Evolutionary conservation across 2,329 filamentous ascomycete genomes (phyloP).

Genomic region (Neonectria punicea): DNA sequence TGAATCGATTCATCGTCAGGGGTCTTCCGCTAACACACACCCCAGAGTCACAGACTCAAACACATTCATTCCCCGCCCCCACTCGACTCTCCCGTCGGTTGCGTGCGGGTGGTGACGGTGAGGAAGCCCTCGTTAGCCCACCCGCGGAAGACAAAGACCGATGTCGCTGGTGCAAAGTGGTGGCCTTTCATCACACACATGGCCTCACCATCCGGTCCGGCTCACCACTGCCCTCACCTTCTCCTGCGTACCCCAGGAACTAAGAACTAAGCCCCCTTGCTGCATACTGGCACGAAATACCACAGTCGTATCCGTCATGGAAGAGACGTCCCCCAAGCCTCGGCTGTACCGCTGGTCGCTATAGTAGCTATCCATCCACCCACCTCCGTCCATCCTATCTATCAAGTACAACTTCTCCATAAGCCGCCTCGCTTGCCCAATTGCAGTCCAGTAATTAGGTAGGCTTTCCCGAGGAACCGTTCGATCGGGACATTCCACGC

Average conservation of each 20-base stretch:
- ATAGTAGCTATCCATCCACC: not conserved
- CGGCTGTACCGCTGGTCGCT: not conserved
- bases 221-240: constrained; percentile 3
- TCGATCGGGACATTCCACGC: constrained; percentile 24
- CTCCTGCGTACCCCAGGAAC: not conserved
- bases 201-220: constrained; percentile 6
- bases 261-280: not conserved
- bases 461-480: constrained; percentile 21
- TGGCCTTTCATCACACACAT: not conserved
- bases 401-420: not conserved
- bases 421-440: constrained; percentile 1
- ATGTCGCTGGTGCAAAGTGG: constrained; percentile 7
- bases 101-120: constrained; percentile 1
- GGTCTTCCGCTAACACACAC: not conserved
- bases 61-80: constrained; percentile 17
- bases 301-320: not conserved
- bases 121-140: constrained; percentile 12
- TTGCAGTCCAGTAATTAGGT: constrained; percentile 10
- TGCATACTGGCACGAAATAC: constrained; percentile 22
- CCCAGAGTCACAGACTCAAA: not conserved
- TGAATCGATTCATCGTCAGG: not conserved
- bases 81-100: constrained; percentile 2
- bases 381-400: not conserved
- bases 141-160: constrained; percentile 25
- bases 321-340: not conserved